phyloP scores from a whole-genome alignment of 1,139 yeast genomes.

The Hyphopichia pseudoburtonii region DNA sequence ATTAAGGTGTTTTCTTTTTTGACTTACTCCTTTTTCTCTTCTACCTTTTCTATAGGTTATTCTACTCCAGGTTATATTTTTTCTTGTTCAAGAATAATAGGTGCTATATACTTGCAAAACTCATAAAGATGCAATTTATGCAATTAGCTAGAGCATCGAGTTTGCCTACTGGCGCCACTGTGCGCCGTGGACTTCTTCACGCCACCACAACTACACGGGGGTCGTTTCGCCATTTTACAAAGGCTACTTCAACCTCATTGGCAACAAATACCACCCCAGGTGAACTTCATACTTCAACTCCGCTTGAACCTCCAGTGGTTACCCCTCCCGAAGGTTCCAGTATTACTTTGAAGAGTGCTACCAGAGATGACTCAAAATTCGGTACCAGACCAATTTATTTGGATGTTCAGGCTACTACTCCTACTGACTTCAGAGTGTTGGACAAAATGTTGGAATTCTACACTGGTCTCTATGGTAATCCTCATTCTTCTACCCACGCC shows the following conservation, averaged over 20 bases:
- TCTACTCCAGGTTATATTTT: no score
- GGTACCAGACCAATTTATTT: slow-evolving; percentile 88
- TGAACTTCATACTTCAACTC: slow-evolving; percentile 20
- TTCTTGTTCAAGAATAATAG: background rate
- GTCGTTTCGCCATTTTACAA: slow-evolving; percentile 9
- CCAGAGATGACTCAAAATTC: slow-evolving; percentile 45
- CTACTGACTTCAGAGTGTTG: slow-evolving; percentile 94
- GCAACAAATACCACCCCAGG: slow-evolving; percentile 17
- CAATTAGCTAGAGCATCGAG: background rate
- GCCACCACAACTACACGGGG: background rate
- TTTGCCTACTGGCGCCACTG: background rate
- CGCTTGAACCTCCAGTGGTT: slow-evolving; percentile 16
- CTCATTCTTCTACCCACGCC: slow-evolving; percentile 96
- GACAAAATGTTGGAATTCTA: slow-evolving; percentile 91
- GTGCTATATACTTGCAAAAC: no score
- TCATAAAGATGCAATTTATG: no score
- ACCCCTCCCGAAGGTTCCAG: slow-evolving; percentile 47
- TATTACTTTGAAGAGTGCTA: slow-evolving; percentile 43
- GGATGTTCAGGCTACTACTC: slow-evolving; percentile 98
- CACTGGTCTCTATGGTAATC: slow-evolving; percentile 95
- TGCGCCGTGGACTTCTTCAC: background rate
- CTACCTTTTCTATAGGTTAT: no score
- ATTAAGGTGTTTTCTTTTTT: no score
- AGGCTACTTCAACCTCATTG: slow-evolving; percentile 7
- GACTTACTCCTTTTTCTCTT: no score